These are phyloP conservation scores for Hysterium pulicare DNA, from an alignment of 2,329 filamentous ascomycete species.

Conservation along the genomic window DNA sequence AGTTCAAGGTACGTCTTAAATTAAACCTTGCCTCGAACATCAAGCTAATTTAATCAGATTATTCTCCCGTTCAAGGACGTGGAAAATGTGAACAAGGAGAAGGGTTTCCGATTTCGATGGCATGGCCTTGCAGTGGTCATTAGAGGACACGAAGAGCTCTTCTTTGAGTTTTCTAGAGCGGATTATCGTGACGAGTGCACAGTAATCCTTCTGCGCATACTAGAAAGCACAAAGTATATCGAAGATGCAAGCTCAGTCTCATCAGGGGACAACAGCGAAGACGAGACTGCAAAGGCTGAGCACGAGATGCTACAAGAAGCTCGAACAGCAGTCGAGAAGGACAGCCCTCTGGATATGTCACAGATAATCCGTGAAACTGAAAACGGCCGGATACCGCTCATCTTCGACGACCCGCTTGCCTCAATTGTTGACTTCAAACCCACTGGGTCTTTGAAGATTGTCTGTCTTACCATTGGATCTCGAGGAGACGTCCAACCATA, in stretches of 20 bases:
- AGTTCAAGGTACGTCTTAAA: conserved; percentile 67
- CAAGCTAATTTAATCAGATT: conserved; percentile 41
- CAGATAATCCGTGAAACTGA: conserved; percentile 30
- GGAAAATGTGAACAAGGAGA: conserved; percentile 91
- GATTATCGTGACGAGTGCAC: conserved; percentile 86
- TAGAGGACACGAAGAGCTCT: conserved; percentile 88
- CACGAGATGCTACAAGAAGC: conserved; percentile 77
- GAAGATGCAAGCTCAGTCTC: conserved; percentile 66
- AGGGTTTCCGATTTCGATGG: conserved; percentile 88
- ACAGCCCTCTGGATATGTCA: conserved; percentile 18
- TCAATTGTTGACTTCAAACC: conserved; percentile 93
- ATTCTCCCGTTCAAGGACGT: conserved; percentile 88
- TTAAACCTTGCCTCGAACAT: too few species aligned
- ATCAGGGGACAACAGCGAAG: conserved; percentile 66
- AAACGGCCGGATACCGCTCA: conserved; percentile 65
- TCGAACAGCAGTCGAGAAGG: conserved; percentile 44
- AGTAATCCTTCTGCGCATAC: conserved; percentile 70
- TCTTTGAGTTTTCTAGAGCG: conserved; percentile 82
- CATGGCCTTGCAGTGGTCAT: conserved; percentile 90
- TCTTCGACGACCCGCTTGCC: conserved; percentile 85
- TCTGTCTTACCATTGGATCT: conserved; percentile 93
- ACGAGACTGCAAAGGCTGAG: conserved; percentile 74
- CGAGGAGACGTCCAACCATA: conserved; percentile 96
- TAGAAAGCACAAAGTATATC: conserved; percentile 70
- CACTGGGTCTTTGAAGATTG: conserved; percentile 71